These are phyloP conservation scores for Penicillium sp. DNA, from an alignment of 2,329 filamentous ascomycete genomes.

Conservation along the genomic window DNA sequence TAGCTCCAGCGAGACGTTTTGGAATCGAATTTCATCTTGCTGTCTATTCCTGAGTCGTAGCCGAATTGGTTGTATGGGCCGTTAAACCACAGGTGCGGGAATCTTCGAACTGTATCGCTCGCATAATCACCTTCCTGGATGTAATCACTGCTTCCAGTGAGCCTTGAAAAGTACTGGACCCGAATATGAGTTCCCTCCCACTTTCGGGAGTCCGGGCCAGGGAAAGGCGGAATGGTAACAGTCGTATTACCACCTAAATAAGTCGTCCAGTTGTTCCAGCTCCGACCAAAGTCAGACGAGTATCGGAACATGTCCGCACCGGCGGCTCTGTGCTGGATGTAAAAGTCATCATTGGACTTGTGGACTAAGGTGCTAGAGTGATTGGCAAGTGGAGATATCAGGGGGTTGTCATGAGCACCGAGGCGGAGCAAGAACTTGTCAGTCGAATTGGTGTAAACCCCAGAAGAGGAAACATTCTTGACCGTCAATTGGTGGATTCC, in stretches of 20 bases:
- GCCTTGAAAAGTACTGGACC: conserved; percentile 61
- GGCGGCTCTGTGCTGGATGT: conserved; percentile 56
- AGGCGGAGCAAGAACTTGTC: conserved; percentile 64
- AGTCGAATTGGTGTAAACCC: conserved; percentile 45
- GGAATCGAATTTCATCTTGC: conserved; percentile 48
- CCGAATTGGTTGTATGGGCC: conserved; percentile 64
- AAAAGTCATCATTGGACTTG: conserved; percentile 44
- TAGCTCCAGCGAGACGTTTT: conserved; percentile 55
- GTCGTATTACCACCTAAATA: conserved; percentile 54
- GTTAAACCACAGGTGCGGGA: conserved; percentile 61
- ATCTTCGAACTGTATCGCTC: conserved; percentile 47
- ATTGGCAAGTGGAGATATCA: conserved; percentile 59
- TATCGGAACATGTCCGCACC: conserved; percentile 62
- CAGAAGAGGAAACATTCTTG: conserved; percentile 29
- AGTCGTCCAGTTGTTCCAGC: conserved; percentile 57
- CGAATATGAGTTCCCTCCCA: conserved; percentile 63
- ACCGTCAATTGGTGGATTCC: conserved; percentile 60
- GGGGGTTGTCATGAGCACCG: conserved; percentile 56
- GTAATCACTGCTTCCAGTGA: conserved; percentile 58
- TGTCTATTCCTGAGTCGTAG: conserved; percentile 58
- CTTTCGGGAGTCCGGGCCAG: conserved; percentile 54
- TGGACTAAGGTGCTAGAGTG: conserved; percentile 56
- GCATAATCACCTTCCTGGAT: conserved; percentile 57
- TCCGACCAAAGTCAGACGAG: conserved; percentile 59
- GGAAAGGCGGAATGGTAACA: conserved; percentile 52